Evolutionary conservation across 352 stramenopile species (phyloP).

Genomic region (Phytophthora citricola): DNA sequence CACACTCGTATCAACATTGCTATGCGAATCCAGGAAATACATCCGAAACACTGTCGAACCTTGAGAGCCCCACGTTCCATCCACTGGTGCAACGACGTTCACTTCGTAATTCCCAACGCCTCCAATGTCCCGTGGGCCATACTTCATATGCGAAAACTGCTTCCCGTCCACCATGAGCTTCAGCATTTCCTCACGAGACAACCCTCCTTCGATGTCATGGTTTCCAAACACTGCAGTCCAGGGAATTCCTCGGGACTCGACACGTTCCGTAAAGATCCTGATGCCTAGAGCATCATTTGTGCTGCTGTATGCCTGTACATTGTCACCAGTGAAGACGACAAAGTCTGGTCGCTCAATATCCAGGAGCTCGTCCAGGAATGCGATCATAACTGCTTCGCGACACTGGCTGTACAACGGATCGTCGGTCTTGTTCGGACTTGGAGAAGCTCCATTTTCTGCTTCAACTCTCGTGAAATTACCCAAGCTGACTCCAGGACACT

Average conservation of each 20-base stretch:
- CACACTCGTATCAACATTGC: conserved; percentile 33
- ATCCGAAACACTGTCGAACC: conserved; percentile 58
- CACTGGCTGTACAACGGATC: conserved; percentile 42
- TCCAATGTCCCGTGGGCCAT: conserved; percentile 48
- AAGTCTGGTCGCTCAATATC: conserved; percentile 70
- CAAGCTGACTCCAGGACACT: conserved; percentile 37
- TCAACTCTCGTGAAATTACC: conserved; percentile 29
- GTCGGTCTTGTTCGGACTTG: conserved; percentile 18
- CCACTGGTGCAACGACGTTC: conserved; percentile 44
- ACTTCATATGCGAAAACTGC: conserved; percentile 54
- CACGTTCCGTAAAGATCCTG: conserved; percentile 36
- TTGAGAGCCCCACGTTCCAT: conserved; percentile 45
- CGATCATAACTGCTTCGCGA: conserved; percentile 54
- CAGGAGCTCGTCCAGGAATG: conserved; percentile 65
- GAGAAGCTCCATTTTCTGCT: conserved; percentile 23
- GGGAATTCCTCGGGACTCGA: conserved; percentile 53
- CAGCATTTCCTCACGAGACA: conserved; percentile 50
- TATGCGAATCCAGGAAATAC: conserved; percentile 76
- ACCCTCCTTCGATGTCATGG: conserved; percentile 63
- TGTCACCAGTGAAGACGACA: conserved; percentile 72
- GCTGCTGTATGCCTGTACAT: conserved; percentile 45
- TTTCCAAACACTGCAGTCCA: conserved; percentile 73
- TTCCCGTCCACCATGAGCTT: conserved; percentile 40
- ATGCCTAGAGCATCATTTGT: conserved; percentile 40
- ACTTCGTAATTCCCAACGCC: conserved; percentile 77